A percentile compares a stretch with the other conserved stretches of the same genome.
Conservation (phyloP, 2,329 filamentous ascomycete species). For the Neonectria hederae region DNA sequence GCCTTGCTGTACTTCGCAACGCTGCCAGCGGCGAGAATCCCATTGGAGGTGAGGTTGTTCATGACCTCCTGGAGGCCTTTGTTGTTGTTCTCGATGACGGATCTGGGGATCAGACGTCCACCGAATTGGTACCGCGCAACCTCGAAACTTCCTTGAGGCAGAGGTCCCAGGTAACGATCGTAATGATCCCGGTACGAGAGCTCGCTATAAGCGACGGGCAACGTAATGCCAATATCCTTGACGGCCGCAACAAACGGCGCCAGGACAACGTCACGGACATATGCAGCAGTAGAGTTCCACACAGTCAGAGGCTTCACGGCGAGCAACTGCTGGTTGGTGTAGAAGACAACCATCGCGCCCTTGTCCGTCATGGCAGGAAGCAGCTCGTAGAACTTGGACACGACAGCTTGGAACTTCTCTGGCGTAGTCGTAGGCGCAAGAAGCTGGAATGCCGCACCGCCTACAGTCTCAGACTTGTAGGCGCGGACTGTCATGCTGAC, state of each 20-base stretch:
- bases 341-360: conserved; percentile 60
- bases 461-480: conserved; percentile 51
- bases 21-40: background rate
- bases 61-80: conserved; percentile 41
- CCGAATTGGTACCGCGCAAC: background rate
- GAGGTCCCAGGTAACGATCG: background rate
- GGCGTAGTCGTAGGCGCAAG: background rate
- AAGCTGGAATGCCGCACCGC: conserved; percentile 48
- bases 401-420: conserved; percentile 58
- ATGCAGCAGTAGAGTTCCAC: conserved; percentile 51
- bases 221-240: background rate
- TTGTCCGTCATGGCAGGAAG: conserved; percentile 57
- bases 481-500: conserved; percentile 63
- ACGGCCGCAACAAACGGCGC: background rate
- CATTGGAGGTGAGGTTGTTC: conserved; percentile 16
- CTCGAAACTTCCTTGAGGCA: background rate
- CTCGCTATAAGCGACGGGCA: background rate
- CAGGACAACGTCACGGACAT: conserved; percentile 44
- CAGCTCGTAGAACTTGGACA: conserved; percentile 43
- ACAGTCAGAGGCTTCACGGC: conserved; percentile 54
- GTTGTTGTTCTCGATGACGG: conserved; percentile 41
- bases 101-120: background rate
- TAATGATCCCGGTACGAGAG: background rate
- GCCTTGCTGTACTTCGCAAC: background rate
- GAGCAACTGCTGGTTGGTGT: conserved; percentile 46